These are phyloP conservation scores for Leccinum aurantiacum DNA, from an alignment of 768 basidiomycete species.

Conservation along the genomic window DNA sequence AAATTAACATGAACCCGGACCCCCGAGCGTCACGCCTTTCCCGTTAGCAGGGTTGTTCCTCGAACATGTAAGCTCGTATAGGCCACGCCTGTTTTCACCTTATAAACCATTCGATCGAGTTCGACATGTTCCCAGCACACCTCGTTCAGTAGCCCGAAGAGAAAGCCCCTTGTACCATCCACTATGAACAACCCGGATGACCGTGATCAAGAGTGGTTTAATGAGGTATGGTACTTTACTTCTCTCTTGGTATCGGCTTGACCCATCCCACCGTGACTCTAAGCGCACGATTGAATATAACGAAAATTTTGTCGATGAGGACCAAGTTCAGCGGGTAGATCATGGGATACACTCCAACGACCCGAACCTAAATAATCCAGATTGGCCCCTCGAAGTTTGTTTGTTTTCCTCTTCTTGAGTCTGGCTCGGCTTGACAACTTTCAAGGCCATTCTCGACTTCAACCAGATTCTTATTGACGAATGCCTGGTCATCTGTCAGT, in stretches of 20 bases:
- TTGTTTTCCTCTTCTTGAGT: background rate
- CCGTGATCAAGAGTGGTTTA: background rate
- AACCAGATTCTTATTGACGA: constrained; percentile 5
- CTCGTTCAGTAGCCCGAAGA: background rate
- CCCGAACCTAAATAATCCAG: background rate
- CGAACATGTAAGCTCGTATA: constrained; percentile 1
- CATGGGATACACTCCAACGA: constrained; percentile 4
- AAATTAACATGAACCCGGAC: background rate
- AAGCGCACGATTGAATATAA: background rate
- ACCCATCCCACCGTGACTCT: background rate
- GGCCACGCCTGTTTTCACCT: background rate
- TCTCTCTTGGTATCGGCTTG: background rate
- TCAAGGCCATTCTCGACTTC: constrained; percentile 8
- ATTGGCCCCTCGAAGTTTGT: constrained; percentile 4
- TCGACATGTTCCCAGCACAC: background rate
- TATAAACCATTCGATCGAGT: constrained; percentile 10
- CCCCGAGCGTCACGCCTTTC: background rate
- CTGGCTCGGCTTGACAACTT: background rate
- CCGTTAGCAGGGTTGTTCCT: background rate
- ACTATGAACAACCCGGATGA: background rate
- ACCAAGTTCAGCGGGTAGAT: constrained; percentile 1
- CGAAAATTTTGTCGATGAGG: background rate
- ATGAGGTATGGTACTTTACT: background rate
- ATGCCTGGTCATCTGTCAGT: background rate
- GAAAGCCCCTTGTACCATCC: background rate